phyloP scores from a whole-genome alignment of 2,329 filamentous ascomycete genomes.

The Xylariaceae sp. region DNA sequence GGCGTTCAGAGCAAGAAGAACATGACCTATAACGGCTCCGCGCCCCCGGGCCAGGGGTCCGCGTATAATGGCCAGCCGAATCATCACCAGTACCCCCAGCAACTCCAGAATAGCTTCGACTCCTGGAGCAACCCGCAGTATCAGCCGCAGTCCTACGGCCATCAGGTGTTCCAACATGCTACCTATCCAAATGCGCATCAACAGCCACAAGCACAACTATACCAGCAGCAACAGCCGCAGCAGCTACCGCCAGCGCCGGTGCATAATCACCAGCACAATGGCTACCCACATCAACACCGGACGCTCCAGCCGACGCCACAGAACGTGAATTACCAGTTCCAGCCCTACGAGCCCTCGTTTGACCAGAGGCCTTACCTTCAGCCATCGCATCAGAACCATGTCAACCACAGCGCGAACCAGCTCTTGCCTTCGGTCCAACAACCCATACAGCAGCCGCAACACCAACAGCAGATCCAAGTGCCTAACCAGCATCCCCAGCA shows the following conservation, averaged over 20 bases:
- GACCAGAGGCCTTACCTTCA: slow-evolving; percentile 23
- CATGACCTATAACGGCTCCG: slow-evolving; percentile 31
- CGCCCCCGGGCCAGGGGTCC: slow-evolving; percentile 27
- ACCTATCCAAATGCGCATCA: slow-evolving; percentile 22
- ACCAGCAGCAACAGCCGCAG: no score
- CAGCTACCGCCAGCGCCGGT: no score
- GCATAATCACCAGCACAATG: slow-evolving; percentile 6
- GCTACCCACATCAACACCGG: slow-evolving; percentile 5
- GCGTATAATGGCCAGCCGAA: slow-evolving; percentile 24
- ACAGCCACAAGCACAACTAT: slow-evolving; percentile 8
- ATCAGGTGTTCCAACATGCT: slow-evolving; percentile 12
- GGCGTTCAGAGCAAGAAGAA: slow-evolving; percentile 22
- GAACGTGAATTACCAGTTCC: slow-evolving; percentile 23
- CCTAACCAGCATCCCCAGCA: no score
- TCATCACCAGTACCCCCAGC: slow-evolving; percentile 17
- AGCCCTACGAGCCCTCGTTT: slow-evolving; percentile 25
- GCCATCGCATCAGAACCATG: slow-evolving; percentile 14
- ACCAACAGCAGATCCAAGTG: slow-evolving; percentile 22
- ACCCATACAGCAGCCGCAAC: slow-evolving; percentile 29
- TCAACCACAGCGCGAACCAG: slow-evolving; percentile 12
- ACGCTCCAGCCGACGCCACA: slow-evolving; percentile 19
- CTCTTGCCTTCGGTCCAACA: slow-evolving; percentile 30
- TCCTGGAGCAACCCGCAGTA: slow-evolving; percentile 23
- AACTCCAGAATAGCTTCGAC: slow-evolving; percentile 20
- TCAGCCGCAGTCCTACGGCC: slow-evolving; percentile 16